Evolutionary conservation across 345 rosid genomes (phyloP).

Genomic region (Brassica incana): DNA sequence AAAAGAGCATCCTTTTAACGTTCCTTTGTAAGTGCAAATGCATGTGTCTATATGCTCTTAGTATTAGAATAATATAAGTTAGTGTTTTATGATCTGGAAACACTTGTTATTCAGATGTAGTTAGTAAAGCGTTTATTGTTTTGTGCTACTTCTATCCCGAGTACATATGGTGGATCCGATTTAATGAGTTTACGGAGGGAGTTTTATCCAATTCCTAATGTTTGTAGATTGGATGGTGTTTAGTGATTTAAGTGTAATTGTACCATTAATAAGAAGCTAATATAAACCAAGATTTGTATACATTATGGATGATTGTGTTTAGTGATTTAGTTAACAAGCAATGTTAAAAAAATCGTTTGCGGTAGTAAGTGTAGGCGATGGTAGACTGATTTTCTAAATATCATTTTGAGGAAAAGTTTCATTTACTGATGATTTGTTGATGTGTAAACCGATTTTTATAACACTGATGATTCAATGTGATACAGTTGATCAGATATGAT

Average conservation of each 20-base stretch:
- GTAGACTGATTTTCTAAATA: too few species aligned
- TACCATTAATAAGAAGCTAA: background rate
- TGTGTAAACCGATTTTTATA: too few species aligned
- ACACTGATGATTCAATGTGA: background rate
- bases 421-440: background rate
- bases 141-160: constrained; percentile 7
- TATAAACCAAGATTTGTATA: constrained; percentile 4
- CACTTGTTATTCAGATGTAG: constrained; percentile 27
- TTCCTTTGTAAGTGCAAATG: constrained; percentile 32
- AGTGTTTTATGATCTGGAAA: constrained; percentile 15
- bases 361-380: too few species aligned
- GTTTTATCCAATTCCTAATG: background rate
- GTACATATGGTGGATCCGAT: background rate
- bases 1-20: constrained; percentile 12
- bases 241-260: constrained; percentile 4
- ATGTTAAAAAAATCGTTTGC: too few species aligned
- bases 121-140: constrained; percentile 30
- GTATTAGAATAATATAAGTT: constrained; percentile 17
- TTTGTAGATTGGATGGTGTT: constrained; percentile 7
- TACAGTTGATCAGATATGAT: background rate
- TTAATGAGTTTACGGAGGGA: background rate
- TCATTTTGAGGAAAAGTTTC: too few species aligned
- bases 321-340: background rate
- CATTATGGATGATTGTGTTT: background rate
- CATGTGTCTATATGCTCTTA: constrained; percentile 32